Evolutionary conservation across 768 basidiomycete species (phyloP).

Genomic region (Amyloporia xantha): DNA sequence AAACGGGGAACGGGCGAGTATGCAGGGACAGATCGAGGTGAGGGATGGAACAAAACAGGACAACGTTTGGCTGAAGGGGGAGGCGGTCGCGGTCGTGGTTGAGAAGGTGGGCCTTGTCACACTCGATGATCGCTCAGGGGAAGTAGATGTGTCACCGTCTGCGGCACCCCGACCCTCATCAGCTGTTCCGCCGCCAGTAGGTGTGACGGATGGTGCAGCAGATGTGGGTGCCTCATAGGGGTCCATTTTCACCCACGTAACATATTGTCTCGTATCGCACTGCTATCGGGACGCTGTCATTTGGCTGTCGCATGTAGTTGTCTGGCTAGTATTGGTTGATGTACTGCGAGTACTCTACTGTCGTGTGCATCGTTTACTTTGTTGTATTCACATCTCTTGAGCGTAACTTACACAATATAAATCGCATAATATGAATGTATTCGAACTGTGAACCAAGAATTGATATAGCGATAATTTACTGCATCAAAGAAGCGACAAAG

Average conservation of each 20-base stretch:
- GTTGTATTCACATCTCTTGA: conserved; percentile 21
- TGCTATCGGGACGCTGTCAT: conserved; percentile 3
- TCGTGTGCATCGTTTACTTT: conserved; percentile 17
- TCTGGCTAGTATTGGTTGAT: conserved; percentile 3
- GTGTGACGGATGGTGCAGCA: not conserved
- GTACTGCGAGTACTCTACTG: conserved; percentile 14
- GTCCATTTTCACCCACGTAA: not conserved
- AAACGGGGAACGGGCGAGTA: not conserved
- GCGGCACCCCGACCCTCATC: not conserved
- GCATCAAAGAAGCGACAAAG: too few relatives aligned
- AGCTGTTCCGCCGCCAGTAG: not conserved
- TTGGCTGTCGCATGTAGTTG: conserved; percentile 1
- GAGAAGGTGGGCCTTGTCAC: conserved; percentile 10
- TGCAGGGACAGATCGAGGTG: not conserved
- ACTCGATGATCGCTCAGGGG: conserved; percentile 4
- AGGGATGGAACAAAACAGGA: not conserved
- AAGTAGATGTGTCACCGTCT: not conserved
- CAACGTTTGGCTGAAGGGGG: not conserved
- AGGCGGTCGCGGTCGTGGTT: conserved; percentile 2
- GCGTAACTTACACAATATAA: conserved; percentile 16
- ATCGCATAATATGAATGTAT: conserved; percentile 5
- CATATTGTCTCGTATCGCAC: not conserved
- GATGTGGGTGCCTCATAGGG: not conserved
- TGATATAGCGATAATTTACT: not conserved
- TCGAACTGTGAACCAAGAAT: not conserved